phyloP scores from a whole-genome alignment of 306 rosid species.

The Sicyos baderoa region DNA sequence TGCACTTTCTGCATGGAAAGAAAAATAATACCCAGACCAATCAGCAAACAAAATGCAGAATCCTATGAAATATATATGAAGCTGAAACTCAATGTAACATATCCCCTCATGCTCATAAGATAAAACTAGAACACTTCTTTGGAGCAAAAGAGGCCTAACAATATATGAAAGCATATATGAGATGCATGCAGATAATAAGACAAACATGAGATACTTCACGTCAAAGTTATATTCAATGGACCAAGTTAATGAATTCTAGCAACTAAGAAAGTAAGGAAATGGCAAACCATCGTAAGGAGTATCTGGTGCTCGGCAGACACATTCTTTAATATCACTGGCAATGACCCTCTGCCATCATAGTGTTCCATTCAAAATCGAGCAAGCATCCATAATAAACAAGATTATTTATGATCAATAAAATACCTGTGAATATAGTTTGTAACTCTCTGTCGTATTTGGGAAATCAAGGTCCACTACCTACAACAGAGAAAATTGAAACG shows the following conservation, averaged over 20 bases:
- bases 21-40: slow-evolving; percentile 21
- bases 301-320: slow-evolving; percentile 95
- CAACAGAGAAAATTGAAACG: slow-evolving; percentile 16
- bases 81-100: neutral
- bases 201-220: neutral
- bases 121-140: neutral
- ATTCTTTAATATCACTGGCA: slow-evolving; percentile 92
- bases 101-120: neutral
- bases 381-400: slow-evolving; percentile 17
- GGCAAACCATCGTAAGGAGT: slow-evolving; percentile 90
- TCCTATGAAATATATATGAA: slow-evolving; percentile 16
- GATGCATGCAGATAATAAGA: neutral
- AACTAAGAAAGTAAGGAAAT: slow-evolving; percentile 17
- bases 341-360: slow-evolving; percentile 65
- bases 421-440: slow-evolving; percentile 87
- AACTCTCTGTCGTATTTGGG: slow-evolving; percentile 92
- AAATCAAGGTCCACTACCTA: slow-evolving; percentile 81
- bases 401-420: slow-evolving; percentile 26
- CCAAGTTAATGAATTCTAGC: slow-evolving; percentile 5
- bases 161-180: neutral
- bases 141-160: neutral
- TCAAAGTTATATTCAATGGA: slow-evolving; percentile 20
- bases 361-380: slow-evolving; percentile 22
- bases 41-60: slow-evolving; percentile 7
- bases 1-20: slow-evolving; percentile 52